Percentiles rank a stretch among this genome's conserved stretches.
Conservation (phyloP, 257 asterid genomes). For the Solanum gandarillasii region DNA sequence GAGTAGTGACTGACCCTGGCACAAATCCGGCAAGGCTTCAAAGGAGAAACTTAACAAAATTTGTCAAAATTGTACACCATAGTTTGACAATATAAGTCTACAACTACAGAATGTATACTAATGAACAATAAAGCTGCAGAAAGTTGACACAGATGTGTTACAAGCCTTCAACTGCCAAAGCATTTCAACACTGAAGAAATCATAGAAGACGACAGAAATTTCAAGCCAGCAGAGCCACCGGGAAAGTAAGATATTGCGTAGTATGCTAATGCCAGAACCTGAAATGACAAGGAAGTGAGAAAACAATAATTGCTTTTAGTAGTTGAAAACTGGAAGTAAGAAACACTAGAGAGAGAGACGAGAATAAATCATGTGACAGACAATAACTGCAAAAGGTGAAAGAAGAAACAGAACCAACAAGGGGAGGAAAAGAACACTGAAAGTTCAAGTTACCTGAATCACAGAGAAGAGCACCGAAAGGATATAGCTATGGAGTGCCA, state of each 20-base stretch:
- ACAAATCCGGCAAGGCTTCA: background rate
- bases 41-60: background rate
- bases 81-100: background rate
- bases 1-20: background rate
- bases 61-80: background rate
- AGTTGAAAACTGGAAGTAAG: background rate
- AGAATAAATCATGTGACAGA: background rate
- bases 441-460: constrained; percentile 58
- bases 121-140: background rate
- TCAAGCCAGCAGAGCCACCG: constrained; percentile 89
- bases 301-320: background rate
- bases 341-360: background rate
- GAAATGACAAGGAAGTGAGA: constrained; percentile 6
- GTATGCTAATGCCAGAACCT: constrained; percentile 83
- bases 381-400: background rate
- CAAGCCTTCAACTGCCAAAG: constrained; percentile 55
- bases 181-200: constrained; percentile 54
- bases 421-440: background rate
- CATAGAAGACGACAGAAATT: constrained; percentile 71
- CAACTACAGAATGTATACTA: background rate
- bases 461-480: constrained; percentile 75
- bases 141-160: background rate
- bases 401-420: background rate
- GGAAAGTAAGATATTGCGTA: constrained; percentile 90
- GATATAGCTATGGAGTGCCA: constrained; percentile 93